Conservation (phyloP, 352 stramenopile species). For the Thraustochytrium sp. region DNA sequence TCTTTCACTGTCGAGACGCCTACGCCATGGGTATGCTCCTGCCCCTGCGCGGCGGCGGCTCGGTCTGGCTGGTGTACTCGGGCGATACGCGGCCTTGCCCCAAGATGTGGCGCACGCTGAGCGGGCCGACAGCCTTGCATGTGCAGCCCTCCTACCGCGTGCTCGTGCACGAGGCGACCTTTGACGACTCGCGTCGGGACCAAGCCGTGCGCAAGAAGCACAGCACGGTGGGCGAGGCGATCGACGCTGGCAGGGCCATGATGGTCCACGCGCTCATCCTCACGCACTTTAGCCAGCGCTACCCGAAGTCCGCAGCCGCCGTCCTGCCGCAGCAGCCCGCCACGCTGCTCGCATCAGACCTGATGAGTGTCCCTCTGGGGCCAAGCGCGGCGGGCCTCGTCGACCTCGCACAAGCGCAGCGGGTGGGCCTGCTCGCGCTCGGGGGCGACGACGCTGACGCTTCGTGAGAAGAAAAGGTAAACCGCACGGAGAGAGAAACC, state of each 20-base stretch:
- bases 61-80: constrained; percentile 52
- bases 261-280: constrained; percentile 76
- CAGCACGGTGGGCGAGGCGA: constrained; percentile 84
- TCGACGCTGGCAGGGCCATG: constrained; percentile 71
- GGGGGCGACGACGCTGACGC: no score
- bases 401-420: background rate
- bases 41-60: constrained; percentile 48
- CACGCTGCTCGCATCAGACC: background rate
- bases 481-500: no score
- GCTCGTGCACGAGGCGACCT: constrained; percentile 78
- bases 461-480: no score
- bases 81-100: constrained; percentile 48
- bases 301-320: constrained; percentile 51
- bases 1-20: constrained; percentile 79
- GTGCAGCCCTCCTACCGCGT: background rate
- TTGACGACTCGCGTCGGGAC: constrained; percentile 83
- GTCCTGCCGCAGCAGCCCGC: background rate
- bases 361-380: background rate
- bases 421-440: no score
- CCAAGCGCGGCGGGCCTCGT: background rate
- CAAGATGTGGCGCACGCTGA: background rate
- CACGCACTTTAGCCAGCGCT: constrained; percentile 90
- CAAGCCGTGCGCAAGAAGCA: constrained; percentile 90
- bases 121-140: background rate
- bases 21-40: constrained; percentile 74